These are phyloP conservation scores for Fomitopsis schrenkii DNA, from an alignment of 1,284 basidiomycete genomes.

Conservation along the genomic window DNA sequence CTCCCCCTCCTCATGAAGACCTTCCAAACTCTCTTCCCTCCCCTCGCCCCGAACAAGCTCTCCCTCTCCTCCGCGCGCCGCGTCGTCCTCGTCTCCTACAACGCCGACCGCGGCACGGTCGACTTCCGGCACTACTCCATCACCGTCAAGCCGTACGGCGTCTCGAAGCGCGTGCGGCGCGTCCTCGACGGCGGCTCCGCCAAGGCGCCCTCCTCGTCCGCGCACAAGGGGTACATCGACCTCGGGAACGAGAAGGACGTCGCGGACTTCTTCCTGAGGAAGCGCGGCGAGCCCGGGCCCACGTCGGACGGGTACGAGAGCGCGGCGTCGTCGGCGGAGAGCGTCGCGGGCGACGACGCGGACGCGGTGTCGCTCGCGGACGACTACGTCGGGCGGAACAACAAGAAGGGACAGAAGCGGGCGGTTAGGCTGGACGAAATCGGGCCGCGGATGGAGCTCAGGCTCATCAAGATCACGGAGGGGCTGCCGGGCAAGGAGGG, in stretches of 20 bases:
- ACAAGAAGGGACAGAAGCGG: conserved; percentile 85
- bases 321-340: conserved; percentile 69
- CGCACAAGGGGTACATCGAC: conserved; percentile 47
- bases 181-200: conserved; percentile 70
- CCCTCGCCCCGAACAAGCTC: conserved; percentile 76
- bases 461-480: conserved; percentile 92
- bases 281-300: conserved; percentile 60
- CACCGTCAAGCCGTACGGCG: conserved; percentile 91
- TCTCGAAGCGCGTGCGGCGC: conserved; percentile 89
- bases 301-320: conserved; percentile 77
- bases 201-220: conserved; percentile 30
- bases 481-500: conserved; percentile 90
- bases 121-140: conserved; percentile 96
- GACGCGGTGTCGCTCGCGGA: conserved; percentile 83
- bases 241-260: conserved; percentile 91
- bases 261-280: conserved; percentile 89
- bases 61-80: conserved; percentile 83
- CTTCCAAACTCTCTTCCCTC: conserved; percentile 87
- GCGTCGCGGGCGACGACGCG: conserved; percentile 79
- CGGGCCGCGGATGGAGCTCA: conserved; percentile 92
- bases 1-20: conserved; percentile 77
- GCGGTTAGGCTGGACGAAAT: conserved; percentile 93
- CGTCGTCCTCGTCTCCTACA: conserved; percentile 92
- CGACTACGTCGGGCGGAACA: conserved; percentile 94
- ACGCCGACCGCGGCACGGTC: conserved; percentile 81